phyloP scores from a whole-genome alignment of 306 rosid species.

The Trifolium fragiferum region DNA sequence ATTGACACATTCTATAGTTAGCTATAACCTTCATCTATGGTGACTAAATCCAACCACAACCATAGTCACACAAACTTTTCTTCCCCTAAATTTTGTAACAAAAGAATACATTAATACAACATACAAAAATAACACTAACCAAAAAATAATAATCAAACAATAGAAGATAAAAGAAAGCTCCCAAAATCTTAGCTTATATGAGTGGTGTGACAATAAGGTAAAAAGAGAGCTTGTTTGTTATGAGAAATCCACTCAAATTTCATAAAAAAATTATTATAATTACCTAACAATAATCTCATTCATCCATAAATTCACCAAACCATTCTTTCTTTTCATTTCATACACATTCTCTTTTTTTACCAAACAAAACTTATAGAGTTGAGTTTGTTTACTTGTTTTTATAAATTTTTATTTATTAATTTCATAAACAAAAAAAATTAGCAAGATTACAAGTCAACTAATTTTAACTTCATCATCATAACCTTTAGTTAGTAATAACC shows the following conservation, averaged over 20 bases:
- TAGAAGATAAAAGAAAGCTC: slow-evolving; percentile 56
- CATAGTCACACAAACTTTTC: slow-evolving; percentile 54
- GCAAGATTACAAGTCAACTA: slow-evolving; percentile 58
- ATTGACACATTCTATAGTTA: slow-evolving; percentile 8
- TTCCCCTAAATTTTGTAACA: slow-evolving; percentile 36
- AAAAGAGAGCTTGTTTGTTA: slow-evolving; percentile 60
- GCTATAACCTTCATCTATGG: background rate
- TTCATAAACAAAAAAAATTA: slow-evolving; percentile 53
- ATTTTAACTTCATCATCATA: slow-evolving; percentile 47
- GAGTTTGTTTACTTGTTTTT: slow-evolving; percentile 69
- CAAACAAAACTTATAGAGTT: slow-evolving; percentile 52
- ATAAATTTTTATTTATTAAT: slow-evolving; percentile 25
- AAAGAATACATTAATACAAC: slow-evolving; percentile 41
- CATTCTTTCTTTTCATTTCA: slow-evolving; percentile 33
- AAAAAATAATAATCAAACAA: slow-evolving; percentile 46
- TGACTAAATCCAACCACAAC: slow-evolving; percentile 2
- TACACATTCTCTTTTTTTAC: slow-evolving; percentile 54
- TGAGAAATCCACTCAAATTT: slow-evolving; percentile 39
- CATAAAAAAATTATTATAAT: slow-evolving; percentile 35
- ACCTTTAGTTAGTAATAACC: slow-evolving; percentile 10
- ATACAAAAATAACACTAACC: slow-evolving; percentile 28
- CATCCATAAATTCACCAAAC: slow-evolving; percentile 66
- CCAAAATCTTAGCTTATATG: slow-evolving; percentile 60
- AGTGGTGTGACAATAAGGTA: slow-evolving; percentile 57
- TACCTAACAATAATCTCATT: slow-evolving; percentile 74